Base-by-base conservation (phyloP, 2,329 filamentous ascomycete genomes). In the Daldinia sp. region DNA sequence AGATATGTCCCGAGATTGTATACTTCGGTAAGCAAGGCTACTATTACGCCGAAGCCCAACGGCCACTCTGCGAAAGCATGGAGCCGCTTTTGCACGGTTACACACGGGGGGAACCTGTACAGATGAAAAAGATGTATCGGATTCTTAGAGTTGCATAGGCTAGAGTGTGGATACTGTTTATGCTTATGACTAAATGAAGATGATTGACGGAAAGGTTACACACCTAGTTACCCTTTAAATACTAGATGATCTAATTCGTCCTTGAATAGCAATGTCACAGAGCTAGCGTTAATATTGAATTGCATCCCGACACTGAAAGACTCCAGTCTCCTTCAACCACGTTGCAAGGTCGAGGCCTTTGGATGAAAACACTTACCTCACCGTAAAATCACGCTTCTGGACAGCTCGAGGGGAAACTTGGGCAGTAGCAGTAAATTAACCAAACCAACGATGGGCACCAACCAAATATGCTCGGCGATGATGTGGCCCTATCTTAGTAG, bases 401-500 rank as follows among this genome's bases (percentile, higher is more conserved):
- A 37, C 49, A 49, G 35, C 30, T 30, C 45, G 39, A 17, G 49
- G 37, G 32, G 9, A n/a, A 32, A 48, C 25, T 61, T 59, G 58
- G 55, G 56, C 62, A 50, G 52, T 61, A n/a, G 54, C 30, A 54
- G 57, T 64, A 56, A 53, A 64, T 61, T 66, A 68, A 63, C 43
- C 47, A 63, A 53, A 59, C 30, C 58, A 41, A 6, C 63, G 63
- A 67, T 67, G 63, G 59, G 65, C 62, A 68, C 61, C 63, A 63
- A 62, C 57, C 54, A 52, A 35, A 27, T 34, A 49, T 35, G n/a
- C 43, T 48, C 45, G 17, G 27, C 39, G 17, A 35, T 49, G 54
- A 67, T 67, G 64, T 64, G 64, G 58, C 61, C 43, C 48, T 58
- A 58, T 60, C 35, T 52, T 58, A 67, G 61, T 64, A 64, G 63